Evolutionary conservation across 345 rosid genomes (phyloP).

Genomic region (Euphorbia pulcherrima): DNA sequence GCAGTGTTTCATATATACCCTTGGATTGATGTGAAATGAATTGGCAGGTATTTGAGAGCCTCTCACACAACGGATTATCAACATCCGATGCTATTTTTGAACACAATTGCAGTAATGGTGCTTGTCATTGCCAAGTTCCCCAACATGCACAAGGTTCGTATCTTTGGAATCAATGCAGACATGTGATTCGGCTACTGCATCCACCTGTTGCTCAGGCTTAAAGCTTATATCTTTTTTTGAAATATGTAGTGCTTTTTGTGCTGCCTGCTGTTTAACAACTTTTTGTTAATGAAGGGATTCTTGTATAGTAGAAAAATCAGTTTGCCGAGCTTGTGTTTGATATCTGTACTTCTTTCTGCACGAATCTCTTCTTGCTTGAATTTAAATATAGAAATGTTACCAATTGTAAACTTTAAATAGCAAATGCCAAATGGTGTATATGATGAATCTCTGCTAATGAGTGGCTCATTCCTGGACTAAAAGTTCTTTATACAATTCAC

Average conservation of each 20-base stretch:
- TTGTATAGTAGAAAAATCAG: slow-evolving; percentile 44
- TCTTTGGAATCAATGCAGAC: slow-evolving; percentile 92
- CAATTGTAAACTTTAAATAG: too few relatives aligned
- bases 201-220: slow-evolving; percentile 23
- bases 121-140: slow-evolving; percentile 97
- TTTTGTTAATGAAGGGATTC: slow-evolving; percentile 17
- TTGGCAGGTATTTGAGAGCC: slow-evolving; percentile 82
- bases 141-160: slow-evolving; percentile 98
- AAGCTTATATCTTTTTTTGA: slow-evolving; percentile 23
- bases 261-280: slow-evolving; percentile 19
- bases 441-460: too few relatives aligned
- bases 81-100: slow-evolving; percentile 85
- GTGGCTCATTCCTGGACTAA: too few relatives aligned
- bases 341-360: too few relatives aligned
- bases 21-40: not conserved
- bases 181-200: slow-evolving; percentile 31
- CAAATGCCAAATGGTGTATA: too few relatives aligned
- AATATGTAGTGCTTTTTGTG: slow-evolving; percentile 21
- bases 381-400: too few relatives aligned
- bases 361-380: too few relatives aligned
- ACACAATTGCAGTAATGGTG: slow-evolving; percentile 79
- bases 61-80: slow-evolving; percentile 94
- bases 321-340: too few relatives aligned
- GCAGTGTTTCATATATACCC: too few relatives aligned
- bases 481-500: too few relatives aligned